Evolutionary conservation across 2,329 filamentous ascomycete species (phyloP).

Genomic region (Coleophoma crateriformis): DNA sequence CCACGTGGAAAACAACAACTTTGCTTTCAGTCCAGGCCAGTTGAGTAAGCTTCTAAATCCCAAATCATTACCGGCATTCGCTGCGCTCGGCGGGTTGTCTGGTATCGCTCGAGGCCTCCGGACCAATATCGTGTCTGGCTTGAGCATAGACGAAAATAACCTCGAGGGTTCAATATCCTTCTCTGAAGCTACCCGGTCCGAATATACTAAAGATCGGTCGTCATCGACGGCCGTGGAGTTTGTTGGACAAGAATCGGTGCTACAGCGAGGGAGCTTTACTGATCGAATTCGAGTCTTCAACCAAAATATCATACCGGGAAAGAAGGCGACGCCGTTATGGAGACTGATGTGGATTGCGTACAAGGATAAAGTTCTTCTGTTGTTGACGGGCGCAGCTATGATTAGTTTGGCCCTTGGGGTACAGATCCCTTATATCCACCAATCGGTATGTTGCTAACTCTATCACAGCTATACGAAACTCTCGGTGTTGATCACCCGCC

Average conservation of each 20-base stretch:
- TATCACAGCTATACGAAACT: slow-evolving; percentile 63
- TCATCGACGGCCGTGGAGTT: not conserved
- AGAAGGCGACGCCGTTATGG: slow-evolving; percentile 60
- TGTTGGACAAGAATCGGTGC: slow-evolving; percentile 4
- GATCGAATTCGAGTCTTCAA: slow-evolving; percentile 62
- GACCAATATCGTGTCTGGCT: slow-evolving; percentile 39
- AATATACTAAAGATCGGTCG: not conserved
- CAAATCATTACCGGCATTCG: slow-evolving; percentile 41
- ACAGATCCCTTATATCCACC: slow-evolving; percentile 64
- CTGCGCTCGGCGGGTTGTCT: slow-evolving; percentile 45
- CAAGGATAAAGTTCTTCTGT: slow-evolving; percentile 70
- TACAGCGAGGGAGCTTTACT: slow-evolving; percentile 35
- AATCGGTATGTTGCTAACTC: slow-evolving; percentile 68
- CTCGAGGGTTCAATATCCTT: slow-evolving; percentile 41
- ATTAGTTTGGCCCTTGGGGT: slow-evolving; percentile 69
- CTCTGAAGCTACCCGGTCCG: slow-evolving; percentile 33
- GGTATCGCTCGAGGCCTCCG: slow-evolving; percentile 47
- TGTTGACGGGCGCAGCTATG: slow-evolving; percentile 61
- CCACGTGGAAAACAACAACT: slow-evolving; percentile 41
- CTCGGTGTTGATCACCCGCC: slow-evolving; percentile 39
- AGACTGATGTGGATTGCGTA: slow-evolving; percentile 69
- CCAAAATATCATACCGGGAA: slow-evolving; percentile 57
- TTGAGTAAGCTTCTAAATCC: slow-evolving; percentile 47
- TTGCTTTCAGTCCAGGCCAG: slow-evolving; percentile 48
- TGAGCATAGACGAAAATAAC: slow-evolving; percentile 43